A percentile compares a stretch with the other conserved stretches of the same genome.
phyloP scores from a whole-genome alignment of 2,329 filamentous ascomycete genomes.

The Scedosporium aurantiacum region DNA sequence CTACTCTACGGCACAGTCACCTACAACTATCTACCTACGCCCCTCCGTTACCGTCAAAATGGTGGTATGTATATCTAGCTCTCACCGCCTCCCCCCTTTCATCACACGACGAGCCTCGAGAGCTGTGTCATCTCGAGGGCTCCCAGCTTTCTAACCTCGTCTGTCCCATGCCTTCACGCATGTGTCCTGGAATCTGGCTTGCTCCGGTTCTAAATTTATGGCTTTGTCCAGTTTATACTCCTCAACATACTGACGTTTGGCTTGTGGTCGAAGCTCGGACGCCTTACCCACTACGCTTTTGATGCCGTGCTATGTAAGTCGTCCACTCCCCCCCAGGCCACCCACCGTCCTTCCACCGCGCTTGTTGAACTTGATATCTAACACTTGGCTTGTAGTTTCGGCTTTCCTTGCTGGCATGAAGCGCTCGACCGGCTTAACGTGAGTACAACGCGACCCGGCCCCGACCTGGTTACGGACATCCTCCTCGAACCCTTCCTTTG shows the following conservation, averaged over 20 bases:
- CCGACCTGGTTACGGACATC: neutral
- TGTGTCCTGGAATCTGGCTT: neutral
- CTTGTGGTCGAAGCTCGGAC: conserved; percentile 72
- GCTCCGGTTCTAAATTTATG: neutral
- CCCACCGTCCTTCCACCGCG: neutral
- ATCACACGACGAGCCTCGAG: neutral
- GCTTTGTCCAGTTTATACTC: conserved; percentile 29
- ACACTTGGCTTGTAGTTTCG: conserved; percentile 53
- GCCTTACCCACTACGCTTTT: conserved; percentile 88
- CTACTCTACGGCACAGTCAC: neutral
- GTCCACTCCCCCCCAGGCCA: conserved; percentile 20
- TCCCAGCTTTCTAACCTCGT: neutral
- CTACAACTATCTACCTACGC: neutral
- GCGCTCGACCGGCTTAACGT: conserved; percentile 95
- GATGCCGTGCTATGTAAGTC: conserved; percentile 81
- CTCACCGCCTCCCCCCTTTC: neutral
- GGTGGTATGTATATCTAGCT: conserved; percentile 9
- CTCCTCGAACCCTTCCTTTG: neutral
- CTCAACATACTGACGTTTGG: conserved; percentile 60
- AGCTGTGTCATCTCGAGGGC: neutral
- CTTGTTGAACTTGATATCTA: conserved; percentile 9
- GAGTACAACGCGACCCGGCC: conserved; percentile 35
- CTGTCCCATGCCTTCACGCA: too few relatives aligned
- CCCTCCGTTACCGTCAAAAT: conserved; percentile 5
- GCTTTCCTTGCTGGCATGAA: conserved; percentile 95